phyloP scores from a whole-genome alignment of 225 moss, liverwort and hornwort species.

The Straminergon stramineum region DNA sequence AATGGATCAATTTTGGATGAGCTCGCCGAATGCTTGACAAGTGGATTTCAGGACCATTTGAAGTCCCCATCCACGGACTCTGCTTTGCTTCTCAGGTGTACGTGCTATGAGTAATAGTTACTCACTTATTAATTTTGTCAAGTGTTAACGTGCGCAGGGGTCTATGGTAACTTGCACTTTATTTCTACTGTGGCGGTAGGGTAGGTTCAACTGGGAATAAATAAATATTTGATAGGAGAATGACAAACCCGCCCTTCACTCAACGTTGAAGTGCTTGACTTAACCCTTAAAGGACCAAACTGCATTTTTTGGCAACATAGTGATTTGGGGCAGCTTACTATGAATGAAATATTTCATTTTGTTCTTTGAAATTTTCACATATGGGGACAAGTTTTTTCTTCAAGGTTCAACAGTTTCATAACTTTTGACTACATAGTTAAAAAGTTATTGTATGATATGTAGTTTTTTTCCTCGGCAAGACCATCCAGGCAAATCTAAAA shows the following conservation, averaged over 20 bases:
- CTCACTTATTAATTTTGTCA: neutral
- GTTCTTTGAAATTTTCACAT: no score
- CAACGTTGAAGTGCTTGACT: fast-evolving
- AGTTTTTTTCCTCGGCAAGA: no score
- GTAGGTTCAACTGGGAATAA: neutral
- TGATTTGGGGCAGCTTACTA: no score
- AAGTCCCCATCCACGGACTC: neutral
- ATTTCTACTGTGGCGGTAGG: no score
- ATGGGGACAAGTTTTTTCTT: no score
- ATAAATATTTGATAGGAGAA: neutral
- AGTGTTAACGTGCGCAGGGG: neutral
- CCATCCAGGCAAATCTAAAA: no score
- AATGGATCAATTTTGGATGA: neutral
- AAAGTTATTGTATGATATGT: no score
- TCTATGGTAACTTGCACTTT: neutral
- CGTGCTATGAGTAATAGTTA: neutral
- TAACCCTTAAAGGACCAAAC: no score
- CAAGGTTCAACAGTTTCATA: no score
- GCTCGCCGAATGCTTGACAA: neutral
- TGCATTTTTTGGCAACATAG: no score
- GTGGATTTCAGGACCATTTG: conserved; percentile 3
- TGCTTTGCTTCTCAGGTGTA: neutral
- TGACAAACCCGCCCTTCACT: neutral
- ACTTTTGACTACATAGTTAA: no score
- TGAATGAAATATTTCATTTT: no score